Base-by-base conservation (phyloP, 2,329 filamentous ascomycete species). In the Neofusicoccum kwambonambiense region DNA sequence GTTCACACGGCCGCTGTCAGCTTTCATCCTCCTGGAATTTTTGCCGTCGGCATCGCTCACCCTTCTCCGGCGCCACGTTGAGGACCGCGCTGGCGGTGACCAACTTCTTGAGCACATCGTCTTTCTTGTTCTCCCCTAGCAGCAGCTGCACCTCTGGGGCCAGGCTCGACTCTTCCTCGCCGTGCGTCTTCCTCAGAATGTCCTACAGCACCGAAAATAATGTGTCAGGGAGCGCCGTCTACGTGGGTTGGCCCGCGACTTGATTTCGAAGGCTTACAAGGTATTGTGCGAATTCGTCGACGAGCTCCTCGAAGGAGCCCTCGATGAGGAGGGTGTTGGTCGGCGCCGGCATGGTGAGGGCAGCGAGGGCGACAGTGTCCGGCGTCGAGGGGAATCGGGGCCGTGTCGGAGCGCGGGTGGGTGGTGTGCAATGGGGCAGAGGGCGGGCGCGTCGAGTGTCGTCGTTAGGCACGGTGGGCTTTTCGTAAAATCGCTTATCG, bases 231-330 rank as follows among this genome's bases (percentile, higher is more conserved):
- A 47, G n/a, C 27, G 41, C 17, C 50, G 50, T 47, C 34, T 47
- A 13, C 31, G 17, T 31, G 22, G 27, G 41, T 44, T 34, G 62
- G 34, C 41, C 17, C 51, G 45, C 27, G 19, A 31, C 6, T 47
- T n/a, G 42, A 64, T 64, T 64, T 58, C 62, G 52, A 60, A 45
- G 54, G 57, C 63, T 65, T 65, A 65, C 63, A 78, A 99, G 85
- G 82, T 96, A 97, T 74, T 93, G 90, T 79, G 94, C 93, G 84
- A 99, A 91, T 83, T 99, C 95, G 80, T 91, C 89, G 74, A 91
- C 89, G 76, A 97, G 89, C 83, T 98, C 95, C 78, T 93, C 89
- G 79, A 97, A 97, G 74, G 88, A 87, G 79, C 95, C 95, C 84
- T 99, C 95, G 80, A 99, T 87, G 72, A 89, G 82, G 72, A 88